phyloP scores from a whole-genome alignment of 495 filamentous ascomycete genomes.

The Podospora australis region DNA sequence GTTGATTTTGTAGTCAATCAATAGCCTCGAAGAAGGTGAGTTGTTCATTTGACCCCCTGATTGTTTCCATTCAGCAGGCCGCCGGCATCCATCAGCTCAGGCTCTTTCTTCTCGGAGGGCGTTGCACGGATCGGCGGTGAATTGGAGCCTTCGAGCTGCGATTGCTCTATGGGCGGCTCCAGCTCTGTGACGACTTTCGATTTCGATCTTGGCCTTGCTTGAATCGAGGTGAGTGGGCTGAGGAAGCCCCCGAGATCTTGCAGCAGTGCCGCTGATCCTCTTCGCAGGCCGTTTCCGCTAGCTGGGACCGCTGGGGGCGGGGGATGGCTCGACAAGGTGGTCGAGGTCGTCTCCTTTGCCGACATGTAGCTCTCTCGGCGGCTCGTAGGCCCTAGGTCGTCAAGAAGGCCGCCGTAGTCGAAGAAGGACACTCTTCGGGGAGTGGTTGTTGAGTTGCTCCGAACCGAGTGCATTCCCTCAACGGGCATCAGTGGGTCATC shows the following conservation, averaged over 20 bases:
- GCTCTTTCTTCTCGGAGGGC: constrained; percentile 12
- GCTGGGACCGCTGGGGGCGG: constrained; percentile 32
- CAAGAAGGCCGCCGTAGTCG: constrained; percentile 62
- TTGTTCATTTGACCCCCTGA: neutral
- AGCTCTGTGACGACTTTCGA: constrained; percentile 23
- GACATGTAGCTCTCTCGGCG: constrained; percentile 31
- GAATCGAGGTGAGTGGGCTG: constrained; percentile 22
- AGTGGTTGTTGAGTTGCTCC: constrained; percentile 32
- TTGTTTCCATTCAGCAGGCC: constrained; percentile 34
- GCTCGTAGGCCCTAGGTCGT: constrained; percentile 24
- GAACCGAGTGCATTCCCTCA: constrained; percentile 17
- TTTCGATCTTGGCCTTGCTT: constrained; percentile 18
- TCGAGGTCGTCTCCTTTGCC: constrained; percentile 15
- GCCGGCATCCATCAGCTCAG: constrained; percentile 50
- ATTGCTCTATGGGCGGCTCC: constrained; percentile 32
- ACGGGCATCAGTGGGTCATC: constrained; percentile 26
- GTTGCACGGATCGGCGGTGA: neutral
- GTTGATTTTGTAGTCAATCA: no score
- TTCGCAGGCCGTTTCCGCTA: constrained; percentile 27
- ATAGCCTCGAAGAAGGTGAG: no score
- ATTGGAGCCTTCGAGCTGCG: constrained; percentile 19
- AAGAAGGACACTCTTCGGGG: constrained; percentile 58
- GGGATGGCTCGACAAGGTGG: constrained; percentile 19
- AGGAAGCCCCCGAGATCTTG: constrained; percentile 55
- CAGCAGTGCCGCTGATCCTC: constrained; percentile 47